A percentile compares a stretch with the other conserved stretches of the same genome.
phyloP scores from a whole-genome alignment of 352 stramenopile genomes.

The Pseudoperonospora humuli region DNA sequence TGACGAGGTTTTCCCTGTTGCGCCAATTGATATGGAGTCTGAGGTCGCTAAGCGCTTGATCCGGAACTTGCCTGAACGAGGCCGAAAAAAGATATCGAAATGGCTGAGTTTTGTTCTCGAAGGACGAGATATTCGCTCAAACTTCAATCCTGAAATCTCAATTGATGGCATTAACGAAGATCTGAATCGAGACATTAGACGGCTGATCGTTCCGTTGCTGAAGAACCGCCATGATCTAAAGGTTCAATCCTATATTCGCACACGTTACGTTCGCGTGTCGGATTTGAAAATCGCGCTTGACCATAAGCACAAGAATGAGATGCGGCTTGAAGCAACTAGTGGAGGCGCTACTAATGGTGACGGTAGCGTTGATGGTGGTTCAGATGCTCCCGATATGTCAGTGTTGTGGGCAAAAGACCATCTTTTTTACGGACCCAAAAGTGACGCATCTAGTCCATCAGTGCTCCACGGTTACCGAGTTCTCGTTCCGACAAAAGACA shows the following conservation, averaged over 20 bases:
- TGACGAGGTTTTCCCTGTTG: too few relatives aligned
- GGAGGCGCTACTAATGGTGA: too few relatives aligned
- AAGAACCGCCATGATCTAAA: constrained; percentile 64
- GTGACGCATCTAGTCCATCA: constrained; percentile 41
- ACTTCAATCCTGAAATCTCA: constrained; percentile 65
- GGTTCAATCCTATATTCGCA: constrained; percentile 55
- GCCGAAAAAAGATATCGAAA: constrained; percentile 54
- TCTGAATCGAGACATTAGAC: constrained; percentile 52
- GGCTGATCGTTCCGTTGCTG: constrained; percentile 60
- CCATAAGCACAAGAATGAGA: constrained; percentile 50
- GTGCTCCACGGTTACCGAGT: constrained; percentile 46
- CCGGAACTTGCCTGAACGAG: constrained; percentile 57
- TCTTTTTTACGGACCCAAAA: constrained; percentile 62
- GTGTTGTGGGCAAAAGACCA: too few relatives aligned
- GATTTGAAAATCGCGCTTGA: constrained; percentile 64
- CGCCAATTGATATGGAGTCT: too few relatives aligned
- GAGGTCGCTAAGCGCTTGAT: too few relatives aligned
- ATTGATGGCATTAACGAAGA: constrained; percentile 62
- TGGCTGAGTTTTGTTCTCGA: constrained; percentile 68
- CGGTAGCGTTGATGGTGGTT: too few relatives aligned
- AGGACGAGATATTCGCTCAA: constrained; percentile 58
- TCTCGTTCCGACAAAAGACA: constrained; percentile 31
- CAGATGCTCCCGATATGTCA: too few relatives aligned
- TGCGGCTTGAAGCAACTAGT: constrained; percentile 41
- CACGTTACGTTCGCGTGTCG: constrained; percentile 49